These are phyloP conservation scores for Silybum marianum DNA, from an alignment of 129 eudicot genomes.

Conservation along the genomic window DNA sequence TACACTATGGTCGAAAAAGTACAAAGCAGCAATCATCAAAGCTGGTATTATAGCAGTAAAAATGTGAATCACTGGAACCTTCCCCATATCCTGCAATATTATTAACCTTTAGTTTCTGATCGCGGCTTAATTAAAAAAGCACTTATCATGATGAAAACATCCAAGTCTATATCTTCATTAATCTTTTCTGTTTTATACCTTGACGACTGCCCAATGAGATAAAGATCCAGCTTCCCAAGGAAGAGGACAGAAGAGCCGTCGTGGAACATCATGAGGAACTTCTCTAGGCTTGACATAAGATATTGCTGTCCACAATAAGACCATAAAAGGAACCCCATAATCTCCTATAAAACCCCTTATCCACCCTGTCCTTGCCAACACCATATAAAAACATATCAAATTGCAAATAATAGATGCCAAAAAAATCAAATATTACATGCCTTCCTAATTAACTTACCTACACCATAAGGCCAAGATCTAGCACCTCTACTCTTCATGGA, in stretches of 20 bases:
- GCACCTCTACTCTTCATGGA: conserved; percentile 70
- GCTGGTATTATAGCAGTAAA: conserved; percentile 85
- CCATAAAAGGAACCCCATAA: conserved; percentile 89
- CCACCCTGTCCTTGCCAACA: conserved; percentile 53
- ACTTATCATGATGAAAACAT: neutral
- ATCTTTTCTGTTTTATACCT: conserved; percentile 38
- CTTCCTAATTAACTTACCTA: conserved; percentile 43
- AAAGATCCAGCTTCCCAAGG: conserved; percentile 83
- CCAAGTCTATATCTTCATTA: neutral
- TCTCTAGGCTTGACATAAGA: conserved; percentile 62
- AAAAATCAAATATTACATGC: neutral
- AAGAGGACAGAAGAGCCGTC: conserved; percentile 73
- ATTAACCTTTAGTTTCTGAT: conserved; percentile 8
- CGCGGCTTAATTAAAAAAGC: neutral
- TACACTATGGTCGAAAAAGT: conserved; percentile 97
- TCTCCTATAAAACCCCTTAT: conserved; percentile 74
- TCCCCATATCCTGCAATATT: conserved; percentile 69
- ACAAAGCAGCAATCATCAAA: conserved; percentile 85
- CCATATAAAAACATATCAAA: conserved; percentile 13
- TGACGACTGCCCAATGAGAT: conserved; percentile 74
- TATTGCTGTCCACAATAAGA: conserved; percentile 74
- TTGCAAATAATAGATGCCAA: neutral
- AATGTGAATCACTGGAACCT: conserved; percentile 65
- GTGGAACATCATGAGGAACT: conserved; percentile 70
- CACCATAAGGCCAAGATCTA: conserved; percentile 85